A percentile compares a stretch with the other conserved stretches of the same genome.
Evolutionary conservation across 495 filamentous ascomycete species (phyloP).

Genomic region (Coniosporium apollinis): DNA sequence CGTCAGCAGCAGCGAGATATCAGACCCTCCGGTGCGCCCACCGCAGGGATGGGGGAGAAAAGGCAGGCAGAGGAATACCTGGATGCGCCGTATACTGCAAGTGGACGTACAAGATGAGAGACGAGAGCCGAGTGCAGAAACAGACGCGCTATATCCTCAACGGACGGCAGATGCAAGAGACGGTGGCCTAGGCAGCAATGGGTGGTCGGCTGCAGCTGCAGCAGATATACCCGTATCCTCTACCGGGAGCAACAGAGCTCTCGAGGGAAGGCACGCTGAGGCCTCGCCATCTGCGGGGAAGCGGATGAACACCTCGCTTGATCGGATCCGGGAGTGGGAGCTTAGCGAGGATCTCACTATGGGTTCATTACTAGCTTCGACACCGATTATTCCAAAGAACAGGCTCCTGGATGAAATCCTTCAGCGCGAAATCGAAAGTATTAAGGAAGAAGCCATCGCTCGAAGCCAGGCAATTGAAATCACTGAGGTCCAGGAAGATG

Average conservation of each 20-base stretch:
- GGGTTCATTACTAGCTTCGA: slow-evolving; percentile 43
- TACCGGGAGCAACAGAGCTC: too few relatives aligned
- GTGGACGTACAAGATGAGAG: slow-evolving; percentile 16
- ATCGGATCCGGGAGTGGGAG: slow-evolving; percentile 38
- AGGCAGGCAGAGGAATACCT: slow-evolving; percentile 33
- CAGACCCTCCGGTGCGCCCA: slow-evolving; percentile 35
- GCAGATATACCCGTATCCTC: slow-evolving; percentile 30
- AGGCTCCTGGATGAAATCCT: slow-evolving; percentile 37
- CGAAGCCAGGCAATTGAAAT: slow-evolving; percentile 37
- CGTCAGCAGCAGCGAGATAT: slow-evolving; percentile 20
- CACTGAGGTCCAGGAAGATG: slow-evolving; percentile 38
- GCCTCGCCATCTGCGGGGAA: too few relatives aligned
- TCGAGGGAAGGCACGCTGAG: too few relatives aligned
- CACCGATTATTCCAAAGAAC: slow-evolving; percentile 34
- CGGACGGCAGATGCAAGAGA: slow-evolving; percentile 12
- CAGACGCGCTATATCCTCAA: slow-evolving; percentile 7
- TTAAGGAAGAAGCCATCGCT: slow-evolving; percentile 42
- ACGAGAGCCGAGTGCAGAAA: slow-evolving; percentile 14
- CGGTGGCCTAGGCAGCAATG: slow-evolving; percentile 6
- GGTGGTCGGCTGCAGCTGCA: slow-evolving; percentile 17
- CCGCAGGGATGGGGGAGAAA: slow-evolving; percentile 44
- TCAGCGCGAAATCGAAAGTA: slow-evolving; percentile 39
- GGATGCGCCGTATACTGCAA: slow-evolving; percentile 29
- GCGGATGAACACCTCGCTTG: slow-evolving; percentile 25
- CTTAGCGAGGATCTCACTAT: slow-evolving; percentile 47